A percentile compares a stretch with the other conserved stretches of the same genome.
Evolutionary conservation across 331 rosid genomes (phyloP).

Genomic region (Telfairia occidentalis): DNA sequence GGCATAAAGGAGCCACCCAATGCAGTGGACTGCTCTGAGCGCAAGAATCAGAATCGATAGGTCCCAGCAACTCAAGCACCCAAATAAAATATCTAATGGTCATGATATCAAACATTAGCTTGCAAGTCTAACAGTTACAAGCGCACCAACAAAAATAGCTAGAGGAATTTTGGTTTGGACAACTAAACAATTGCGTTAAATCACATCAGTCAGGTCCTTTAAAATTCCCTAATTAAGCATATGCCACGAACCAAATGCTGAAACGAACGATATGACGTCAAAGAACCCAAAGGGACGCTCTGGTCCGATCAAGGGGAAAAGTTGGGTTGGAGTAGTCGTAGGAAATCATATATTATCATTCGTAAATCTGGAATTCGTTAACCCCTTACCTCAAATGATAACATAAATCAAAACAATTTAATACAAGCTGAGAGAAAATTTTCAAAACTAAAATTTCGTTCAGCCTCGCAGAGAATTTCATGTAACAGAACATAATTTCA

Average conservation of each 20-base stretch:
- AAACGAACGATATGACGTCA: conserved; percentile 8
- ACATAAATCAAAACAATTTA: neutral
- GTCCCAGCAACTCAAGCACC: conserved; percentile 52
- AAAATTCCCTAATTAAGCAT: neutral
- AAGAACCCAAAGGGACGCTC: neutral
- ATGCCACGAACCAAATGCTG: conserved; percentile 14
- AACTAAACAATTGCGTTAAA: conserved; percentile 8
- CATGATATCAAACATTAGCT: conserved; percentile 20
- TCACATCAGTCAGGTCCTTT: conserved; percentile 26
- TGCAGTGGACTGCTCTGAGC: conserved; percentile 25
- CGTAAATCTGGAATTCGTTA: neutral
- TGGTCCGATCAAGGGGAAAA: conserved; percentile 14
- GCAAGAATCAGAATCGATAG: conserved; percentile 72
- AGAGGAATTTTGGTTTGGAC: conserved; percentile 20
- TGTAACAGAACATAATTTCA: neutral
- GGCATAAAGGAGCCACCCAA: conserved; percentile 49
- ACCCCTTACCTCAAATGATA: neutral
- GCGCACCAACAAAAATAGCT: conserved; percentile 25
- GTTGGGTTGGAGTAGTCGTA: neutral
- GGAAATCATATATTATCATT: neutral
- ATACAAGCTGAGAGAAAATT: neutral
- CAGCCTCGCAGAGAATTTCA: too few species aligned
- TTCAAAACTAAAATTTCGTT: neutral
- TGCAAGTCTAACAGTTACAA: conserved; percentile 2
- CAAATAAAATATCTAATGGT: conserved; percentile 22